Evolutionary conservation across 768 basidiomycete species (phyloP), one percentile per base, ranked within the genome.

Genomic region (Lactarius quietus): DNA sequence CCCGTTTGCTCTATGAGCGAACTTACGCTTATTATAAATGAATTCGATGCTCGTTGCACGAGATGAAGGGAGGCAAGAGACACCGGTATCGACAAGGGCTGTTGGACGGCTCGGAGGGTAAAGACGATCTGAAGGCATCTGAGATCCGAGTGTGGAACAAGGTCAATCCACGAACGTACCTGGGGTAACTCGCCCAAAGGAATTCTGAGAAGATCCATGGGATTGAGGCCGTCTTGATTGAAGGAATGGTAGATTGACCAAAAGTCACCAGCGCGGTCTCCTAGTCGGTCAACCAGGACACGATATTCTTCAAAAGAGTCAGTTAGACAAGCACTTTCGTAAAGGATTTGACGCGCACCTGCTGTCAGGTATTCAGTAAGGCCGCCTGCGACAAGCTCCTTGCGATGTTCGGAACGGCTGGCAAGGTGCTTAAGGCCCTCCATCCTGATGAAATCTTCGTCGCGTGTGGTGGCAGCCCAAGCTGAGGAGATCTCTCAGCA

Each of bases 381-480:
- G 51, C 84, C 84, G 14, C 86, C 84, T 1, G 90, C 88, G 12
- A 90, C 86, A 48, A 92, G 76, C 72, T 93, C 91, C 68, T 92
- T 86, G 23, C 89, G 82, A 71, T 92, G 88, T 26, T 70, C 64
- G 20, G 78, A 72, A 51, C 82, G 74, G 69, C 76, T 78, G 7
- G 88, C 83, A 15, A 84, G 73, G 61, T 78, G 78, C 60, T 88
- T 86, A 68, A 89, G 74, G 26, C 90, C 90, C 71, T 87, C 80
- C 74, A 85, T 82, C 29, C 80, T 80, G 57, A 91, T 74, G 64
- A 83, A 92, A 65, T 89, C 82, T 0, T 78, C 63, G 72, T 90
- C 77, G 59, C 76, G 84, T 18, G 85, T 88, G 3, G 88, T 90
- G 3, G 90, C 90, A 36, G 86, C 88, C 89, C 88, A 92, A 5